Conservation (phyloP, 139 green algal species). For the Astrephomene gubernaculifera region DNA sequence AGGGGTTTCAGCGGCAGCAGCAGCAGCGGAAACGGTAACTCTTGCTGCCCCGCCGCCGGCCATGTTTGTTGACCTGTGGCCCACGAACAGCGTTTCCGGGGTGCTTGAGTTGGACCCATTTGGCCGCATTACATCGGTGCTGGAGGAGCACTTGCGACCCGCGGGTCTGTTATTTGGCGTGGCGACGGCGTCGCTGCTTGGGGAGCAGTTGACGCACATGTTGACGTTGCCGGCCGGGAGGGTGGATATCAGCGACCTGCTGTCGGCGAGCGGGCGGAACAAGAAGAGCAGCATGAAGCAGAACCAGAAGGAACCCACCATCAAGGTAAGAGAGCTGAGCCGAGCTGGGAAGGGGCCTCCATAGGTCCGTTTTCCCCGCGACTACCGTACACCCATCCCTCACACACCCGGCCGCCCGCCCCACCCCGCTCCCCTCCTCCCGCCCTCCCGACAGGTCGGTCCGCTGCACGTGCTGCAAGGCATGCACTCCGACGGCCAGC, state of each 20-base stretch:
- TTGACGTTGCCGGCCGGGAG: conserved; percentile 9
- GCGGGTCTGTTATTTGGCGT: conserved; percentile 34
- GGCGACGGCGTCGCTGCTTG: not conserved
- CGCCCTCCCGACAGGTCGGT: conserved; percentile 1
- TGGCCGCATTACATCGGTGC: not conserved
- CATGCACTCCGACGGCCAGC: conserved; percentile 17
- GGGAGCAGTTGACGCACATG: not conserved
- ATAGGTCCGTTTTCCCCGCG: too few species aligned
- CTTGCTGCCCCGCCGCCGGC: too few species aligned
- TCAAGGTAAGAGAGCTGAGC: not conserved
- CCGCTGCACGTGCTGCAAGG: conserved; percentile 19
- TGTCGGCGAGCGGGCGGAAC: not conserved
- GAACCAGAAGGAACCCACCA: not conserved
- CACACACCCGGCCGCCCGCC: not conserved
- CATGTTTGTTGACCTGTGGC: conserved; percentile 20
- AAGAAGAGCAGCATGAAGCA: conserved; percentile 44
- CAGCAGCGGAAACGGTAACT: too few species aligned
- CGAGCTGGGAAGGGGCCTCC: too few species aligned
- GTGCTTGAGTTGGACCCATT: conserved; percentile 12
- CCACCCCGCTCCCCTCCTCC: not conserved
- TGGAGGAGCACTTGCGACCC: conserved; percentile 26
- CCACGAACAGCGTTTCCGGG: not conserved
- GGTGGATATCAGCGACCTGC: not conserved
- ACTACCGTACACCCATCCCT: too few species aligned
- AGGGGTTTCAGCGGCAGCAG: too few species aligned